These are phyloP conservation scores for Candida xiaguanensis DNA, from an alignment of 805 yeast genomes.

Conservation along the genomic window DNA sequence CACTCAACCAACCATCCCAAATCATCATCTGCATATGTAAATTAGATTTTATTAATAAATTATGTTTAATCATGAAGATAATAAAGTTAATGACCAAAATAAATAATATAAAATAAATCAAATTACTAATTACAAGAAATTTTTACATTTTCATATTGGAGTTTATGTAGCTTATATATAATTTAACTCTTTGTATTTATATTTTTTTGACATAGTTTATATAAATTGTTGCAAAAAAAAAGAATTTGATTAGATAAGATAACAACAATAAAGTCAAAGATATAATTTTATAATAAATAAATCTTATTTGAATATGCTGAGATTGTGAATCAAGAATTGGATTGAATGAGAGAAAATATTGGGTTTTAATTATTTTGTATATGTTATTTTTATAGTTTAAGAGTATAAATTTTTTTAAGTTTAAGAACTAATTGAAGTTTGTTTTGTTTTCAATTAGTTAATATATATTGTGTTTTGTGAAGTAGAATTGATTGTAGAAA, in stretches of 20 bases:
- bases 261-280: not conserved
- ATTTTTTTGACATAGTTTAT: not conserved
- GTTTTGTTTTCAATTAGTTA: slow-evolving; percentile 1
- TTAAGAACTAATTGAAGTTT: slow-evolving; percentile 1
- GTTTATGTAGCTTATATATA: not conserved
- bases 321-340: no score
- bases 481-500: not conserved
- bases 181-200: not conserved
- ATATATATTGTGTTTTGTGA: not conserved
- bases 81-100: not conserved
- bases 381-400: not conserved
- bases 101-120: not conserved
- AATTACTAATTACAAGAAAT: not conserved
- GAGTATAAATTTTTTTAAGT: no score
- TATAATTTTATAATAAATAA: no score
- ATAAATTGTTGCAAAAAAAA: not conserved
- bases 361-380: no score
- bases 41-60: slow-evolving; percentile 4
- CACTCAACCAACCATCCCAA: not conserved
- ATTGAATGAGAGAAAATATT: not conserved
- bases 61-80: slow-evolving; percentile 1
- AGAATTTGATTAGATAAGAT: no score
- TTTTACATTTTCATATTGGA: not conserved
- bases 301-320: no score
- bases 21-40: slow-evolving; percentile 1